These are phyloP conservation scores for Aspergillus carbonarius DNA, from an alignment of 2,329 filamentous ascomycete species.

Conservation along the genomic window DNA sequence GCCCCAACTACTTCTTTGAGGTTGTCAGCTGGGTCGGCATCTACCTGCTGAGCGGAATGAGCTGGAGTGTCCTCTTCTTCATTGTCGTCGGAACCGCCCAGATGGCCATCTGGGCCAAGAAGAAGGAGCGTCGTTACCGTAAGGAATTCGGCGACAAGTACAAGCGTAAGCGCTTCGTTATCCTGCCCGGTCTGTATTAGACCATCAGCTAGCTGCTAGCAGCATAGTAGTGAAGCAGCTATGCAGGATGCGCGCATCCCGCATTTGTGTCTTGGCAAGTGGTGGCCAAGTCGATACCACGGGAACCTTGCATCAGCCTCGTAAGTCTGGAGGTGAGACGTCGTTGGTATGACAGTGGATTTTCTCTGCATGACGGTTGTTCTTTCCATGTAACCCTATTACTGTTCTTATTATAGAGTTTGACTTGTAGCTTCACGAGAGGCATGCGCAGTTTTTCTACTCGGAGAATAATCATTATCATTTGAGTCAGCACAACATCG, in stretches of 20 bases:
- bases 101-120: constrained; percentile 85
- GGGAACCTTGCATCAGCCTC: neutral
- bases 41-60: constrained; percentile 70
- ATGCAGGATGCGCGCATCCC: neutral
- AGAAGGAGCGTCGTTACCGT: constrained; percentile 88
- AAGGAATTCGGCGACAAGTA: constrained; percentile 91
- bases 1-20: constrained; percentile 97
- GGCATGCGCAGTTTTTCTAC: neutral
- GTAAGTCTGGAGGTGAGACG: neutral
- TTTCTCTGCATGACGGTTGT: neutral
- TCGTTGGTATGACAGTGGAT: neutral
- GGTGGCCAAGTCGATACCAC: neutral
- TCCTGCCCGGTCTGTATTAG: constrained; percentile 76
- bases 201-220: constrained; percentile 10
- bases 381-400: constrained; percentile 3
- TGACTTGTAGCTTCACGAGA: neutral
- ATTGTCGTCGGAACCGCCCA: constrained; percentile 68
- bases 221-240: neutral
- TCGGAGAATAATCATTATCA: neutral
- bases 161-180: constrained; percentile 85
- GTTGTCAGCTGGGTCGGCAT: constrained; percentile 82
- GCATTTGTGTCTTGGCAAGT: neutral
- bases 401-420: neutral
- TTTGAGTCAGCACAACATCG: neutral
- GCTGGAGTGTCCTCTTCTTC: constrained; percentile 76